Evolutionary conservation across 768 basidiomycete species (phyloP), one percentile per base, ranked within the genome.

Genomic region (Termitomyces sp.): DNA sequence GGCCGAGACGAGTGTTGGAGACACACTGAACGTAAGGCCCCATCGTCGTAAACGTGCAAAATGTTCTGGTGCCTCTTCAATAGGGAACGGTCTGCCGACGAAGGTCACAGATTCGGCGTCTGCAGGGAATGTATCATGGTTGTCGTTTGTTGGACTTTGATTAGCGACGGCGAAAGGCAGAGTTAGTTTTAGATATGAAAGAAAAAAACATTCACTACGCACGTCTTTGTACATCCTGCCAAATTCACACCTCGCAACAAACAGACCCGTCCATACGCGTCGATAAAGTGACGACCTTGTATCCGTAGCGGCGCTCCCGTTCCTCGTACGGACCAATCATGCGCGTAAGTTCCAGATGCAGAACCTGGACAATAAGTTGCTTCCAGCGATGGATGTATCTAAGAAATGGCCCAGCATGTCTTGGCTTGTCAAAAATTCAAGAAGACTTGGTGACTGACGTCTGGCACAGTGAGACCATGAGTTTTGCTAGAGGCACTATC

Each of bases 51-150:
- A 72, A 50, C 94, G 78, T 5, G 87, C 78, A 68, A 94, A 86
- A 66, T 95, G 93, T 57, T 91, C 86, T 33, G 82, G 89, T 0
- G 96, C 95, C 62, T 98, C 90, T 48, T 88, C 84, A 2, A 98
- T 75, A 10, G 95, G 89, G 70, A 98, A 98, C 0, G 97, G 97
- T 20, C 94, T 77, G 12, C 90, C 91, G 28, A 96, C 88, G 70
- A 98, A 99, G 0, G 88, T 91, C 2, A 93, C 86, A 1, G 75
- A 71, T 50, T 82, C 75, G 56, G 83, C 83, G 40, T 84, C 78
- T 2, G 80, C 79, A 46, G 89, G 91, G 65, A 93, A 94, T 2
- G 77, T 73, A 56, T 80, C 80, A 57, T 89, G 80, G 54, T 88
- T 79, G 65, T 89, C 82, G 66, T 91, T 83, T 12, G 74, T 73